These are phyloP conservation scores for Aspergillus eucalypticola DNA, from an alignment of 2,329 filamentous ascomycete species.

Conservation along the genomic window DNA sequence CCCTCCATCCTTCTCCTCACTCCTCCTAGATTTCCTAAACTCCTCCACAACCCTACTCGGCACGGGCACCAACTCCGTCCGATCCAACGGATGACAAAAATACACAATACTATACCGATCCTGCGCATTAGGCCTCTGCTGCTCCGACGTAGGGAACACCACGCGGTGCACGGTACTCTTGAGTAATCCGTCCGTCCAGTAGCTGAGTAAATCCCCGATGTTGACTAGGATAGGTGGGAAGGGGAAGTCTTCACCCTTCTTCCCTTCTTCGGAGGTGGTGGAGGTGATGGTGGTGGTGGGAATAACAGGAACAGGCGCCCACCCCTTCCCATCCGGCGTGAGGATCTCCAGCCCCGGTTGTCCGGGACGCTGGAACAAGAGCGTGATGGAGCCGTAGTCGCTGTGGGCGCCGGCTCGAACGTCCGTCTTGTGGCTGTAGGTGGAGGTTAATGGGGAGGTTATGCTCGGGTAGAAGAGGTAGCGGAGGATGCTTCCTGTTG, in stretches of 20 bases:
- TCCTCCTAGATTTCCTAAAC: slow-evolving; percentile 33
- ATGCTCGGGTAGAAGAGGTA: slow-evolving; percentile 71
- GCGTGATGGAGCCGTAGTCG: slow-evolving; percentile 72
- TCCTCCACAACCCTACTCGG: slow-evolving; percentile 53
- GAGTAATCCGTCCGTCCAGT: slow-evolving; percentile 88
- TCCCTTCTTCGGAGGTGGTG: neutral
- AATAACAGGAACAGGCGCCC: slow-evolving; percentile 67
- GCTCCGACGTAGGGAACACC: slow-evolving; percentile 61
- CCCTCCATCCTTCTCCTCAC: slow-evolving; percentile 26
- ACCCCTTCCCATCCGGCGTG: slow-evolving; percentile 52
- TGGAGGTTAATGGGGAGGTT: slow-evolving; percentile 42
- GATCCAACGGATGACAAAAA: slow-evolving; percentile 63
- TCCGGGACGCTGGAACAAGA: slow-evolving; percentile 80
- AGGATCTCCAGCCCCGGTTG: slow-evolving; percentile 86
- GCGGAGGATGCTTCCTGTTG: slow-evolving; percentile 63
- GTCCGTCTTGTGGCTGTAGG: slow-evolving; percentile 57
- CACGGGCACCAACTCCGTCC: slow-evolving; percentile 55
- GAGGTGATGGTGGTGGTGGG: too few species aligned
- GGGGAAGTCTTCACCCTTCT: slow-evolving; percentile 40
- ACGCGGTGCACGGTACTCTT: slow-evolving; percentile 89
- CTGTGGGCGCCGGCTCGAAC: slow-evolving; percentile 89
- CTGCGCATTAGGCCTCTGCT: slow-evolving; percentile 40
- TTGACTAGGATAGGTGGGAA: slow-evolving; percentile 71
- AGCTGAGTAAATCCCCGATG: slow-evolving; percentile 71
- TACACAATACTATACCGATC: slow-evolving; percentile 62